phyloP scores from a whole-genome alignment of 371 early-diverging fungal genomes.

The Mucor sp. region DNA sequence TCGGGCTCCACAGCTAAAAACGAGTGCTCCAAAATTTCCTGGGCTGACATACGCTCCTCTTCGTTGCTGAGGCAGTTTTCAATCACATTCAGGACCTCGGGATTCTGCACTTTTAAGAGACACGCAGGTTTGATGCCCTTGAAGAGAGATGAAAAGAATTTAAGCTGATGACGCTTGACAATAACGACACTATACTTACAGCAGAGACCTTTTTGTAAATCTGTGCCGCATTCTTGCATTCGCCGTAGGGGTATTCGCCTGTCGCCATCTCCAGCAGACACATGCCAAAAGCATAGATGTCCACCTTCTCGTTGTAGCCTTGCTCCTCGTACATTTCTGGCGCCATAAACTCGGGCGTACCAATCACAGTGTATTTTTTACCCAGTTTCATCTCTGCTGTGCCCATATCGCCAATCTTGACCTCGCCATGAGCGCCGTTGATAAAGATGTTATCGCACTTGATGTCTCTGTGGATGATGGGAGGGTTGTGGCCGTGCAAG shows the following conservation, averaged over 20 bases:
- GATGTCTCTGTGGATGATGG: constrained; percentile 83
- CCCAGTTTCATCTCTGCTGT: constrained; percentile 74
- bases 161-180: not conserved
- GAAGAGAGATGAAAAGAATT: not conserved
- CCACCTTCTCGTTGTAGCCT: constrained; percentile 77
- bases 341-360: constrained; percentile 41
- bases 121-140: constrained; percentile 65
- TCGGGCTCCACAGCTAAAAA: constrained; percentile 64
- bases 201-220: constrained; percentile 69
- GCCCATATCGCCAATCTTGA: constrained; percentile 86
- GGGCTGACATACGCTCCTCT: constrained; percentile 59
- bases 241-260: constrained; percentile 78
- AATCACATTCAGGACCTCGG: constrained; percentile 69
- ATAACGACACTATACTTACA: constrained; percentile 17
- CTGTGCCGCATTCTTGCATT: constrained; percentile 78
- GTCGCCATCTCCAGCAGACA: constrained; percentile 80
- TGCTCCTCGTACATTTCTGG: constrained; percentile 76
- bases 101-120: constrained; percentile 52
- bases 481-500: constrained; percentile 74
- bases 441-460: constrained; percentile 82
- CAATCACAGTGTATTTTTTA: constrained; percentile 78
- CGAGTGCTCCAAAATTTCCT: constrained; percentile 50
- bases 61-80: constrained; percentile 64
- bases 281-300: constrained; percentile 90
- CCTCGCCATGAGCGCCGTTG: constrained; percentile 77